Base-by-base conservation (phyloP, 2,329 filamentous ascomycete genomes). In the Neonectria faginata region DNA sequence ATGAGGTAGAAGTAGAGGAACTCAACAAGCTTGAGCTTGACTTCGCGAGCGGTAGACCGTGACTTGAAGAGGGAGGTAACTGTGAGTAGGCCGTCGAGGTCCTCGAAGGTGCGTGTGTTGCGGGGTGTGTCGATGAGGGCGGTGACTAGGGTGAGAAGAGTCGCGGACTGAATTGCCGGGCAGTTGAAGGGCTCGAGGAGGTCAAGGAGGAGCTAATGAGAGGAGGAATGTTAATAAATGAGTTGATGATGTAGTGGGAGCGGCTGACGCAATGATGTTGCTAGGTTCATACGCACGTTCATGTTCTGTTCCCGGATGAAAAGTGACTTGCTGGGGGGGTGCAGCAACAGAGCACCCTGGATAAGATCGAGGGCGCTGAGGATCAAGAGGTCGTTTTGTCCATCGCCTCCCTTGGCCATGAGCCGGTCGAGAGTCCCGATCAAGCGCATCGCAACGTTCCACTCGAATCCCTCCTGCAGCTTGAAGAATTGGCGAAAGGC, bases 1-100 rank as follows among this genome's bases (percentile, higher is more conserved):
- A 98, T 97, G 72, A 99, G 90, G 79, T 98, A 99, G 80, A 98
- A 98, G 84, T 98, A 98, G 56, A 99, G 83, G 77, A 98, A 98
- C 79, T 98, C 96, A 71, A 97, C 91, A n/a, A 97, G 88, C 79
- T 97, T 96, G 76, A 97, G 88, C 82, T 97, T 97, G 70, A 98
- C 94, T 73, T 95, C 92, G 66, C 93, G 89, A 25, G 89, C 89
- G 3, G 95, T 97, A 69, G 90, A 89, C 65, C 93, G 90, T 68
- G 91, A 92, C 79, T 97, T 97, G 87, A 98, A 97, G 54, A 98
- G 86, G 10, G 92, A 95, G 2, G 95, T 97, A 50, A 98, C 89
- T 1, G 94, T 96, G 44, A 97, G 88, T 5, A 99, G 87, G 60
- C 96, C 96, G 77, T 98, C 95, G 70, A 97, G 91, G 60, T 88